These are phyloP conservation scores for Cocos nucifera DNA, from an alignment of 176 grass and related monocot genomes.

Conservation along the genomic window DNA sequence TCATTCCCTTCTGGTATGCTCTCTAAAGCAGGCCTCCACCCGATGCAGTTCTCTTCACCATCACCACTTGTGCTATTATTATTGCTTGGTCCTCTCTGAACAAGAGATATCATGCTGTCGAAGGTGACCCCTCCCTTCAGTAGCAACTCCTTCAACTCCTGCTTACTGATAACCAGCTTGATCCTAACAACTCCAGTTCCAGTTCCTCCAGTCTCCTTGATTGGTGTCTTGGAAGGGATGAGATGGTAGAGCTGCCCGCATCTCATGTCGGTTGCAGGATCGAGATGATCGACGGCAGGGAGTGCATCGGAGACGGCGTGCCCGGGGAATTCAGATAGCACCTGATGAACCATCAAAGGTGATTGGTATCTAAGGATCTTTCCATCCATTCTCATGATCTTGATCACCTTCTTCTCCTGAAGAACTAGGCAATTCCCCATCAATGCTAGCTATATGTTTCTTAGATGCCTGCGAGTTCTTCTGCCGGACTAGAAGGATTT, in stretches of 20 bases:
- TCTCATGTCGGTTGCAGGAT: constrained; percentile 6
- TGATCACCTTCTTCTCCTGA: constrained; percentile 24
- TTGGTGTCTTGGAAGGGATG: neutral
- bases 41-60: neutral
- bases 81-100: constrained; percentile 5
- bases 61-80: neutral
- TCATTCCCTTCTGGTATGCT: constrained; percentile 39
- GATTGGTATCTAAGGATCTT: constrained; percentile 13
- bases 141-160: constrained; percentile 30
- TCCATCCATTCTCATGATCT: constrained; percentile 17
- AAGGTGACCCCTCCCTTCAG: constrained; percentile 15
- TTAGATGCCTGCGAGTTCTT: neutral
- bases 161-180: constrained; percentile 30
- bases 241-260: constrained; percentile 14
- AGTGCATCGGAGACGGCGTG: constrained; percentile 8
- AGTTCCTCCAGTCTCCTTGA: neutral
- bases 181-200: constrained; percentile 24
- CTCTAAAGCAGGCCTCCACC: constrained; percentile 26
- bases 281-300: neutral
- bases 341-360: constrained; percentile 14
- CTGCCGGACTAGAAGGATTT: neutral
- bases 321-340: constrained; percentile 5
- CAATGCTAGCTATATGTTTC: neutral
- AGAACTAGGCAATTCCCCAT: constrained; percentile 42
- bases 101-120: constrained; percentile 23